Percentiles rank a stretch among this genome's conserved stretches.
phyloP scores from a whole-genome alignment of 2,329 filamentous ascomycete species.

The Neospermospora avenae region DNA sequence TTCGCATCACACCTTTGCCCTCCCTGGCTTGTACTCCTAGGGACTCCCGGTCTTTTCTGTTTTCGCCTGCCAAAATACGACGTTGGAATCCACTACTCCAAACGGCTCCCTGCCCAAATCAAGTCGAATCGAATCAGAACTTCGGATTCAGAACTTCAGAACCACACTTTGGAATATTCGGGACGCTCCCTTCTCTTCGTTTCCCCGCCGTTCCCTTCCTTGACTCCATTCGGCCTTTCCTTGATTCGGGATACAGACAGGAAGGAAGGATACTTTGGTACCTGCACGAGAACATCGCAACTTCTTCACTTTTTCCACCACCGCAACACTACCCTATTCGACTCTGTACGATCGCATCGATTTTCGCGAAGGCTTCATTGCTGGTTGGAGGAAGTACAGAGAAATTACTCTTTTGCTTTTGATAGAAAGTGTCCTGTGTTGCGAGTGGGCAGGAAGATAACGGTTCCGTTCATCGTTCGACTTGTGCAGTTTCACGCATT shows the following conservation, averaged over 20 bases:
- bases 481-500: conserved; percentile 27
- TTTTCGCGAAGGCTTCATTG: background rate
- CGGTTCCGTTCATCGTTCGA: conserved; percentile 10
- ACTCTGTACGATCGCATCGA: too few species aligned
- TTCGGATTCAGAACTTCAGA: too few species aligned
- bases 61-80: background rate
- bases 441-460: background rate
- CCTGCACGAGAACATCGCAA: background rate
- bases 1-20: too few species aligned
- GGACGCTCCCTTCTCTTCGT: background rate
- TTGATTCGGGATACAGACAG: background rate
- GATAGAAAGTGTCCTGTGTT: background rate
- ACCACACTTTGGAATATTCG: too few species aligned
- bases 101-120: background rate
- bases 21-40: background rate
- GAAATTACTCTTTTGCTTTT: too few species aligned
- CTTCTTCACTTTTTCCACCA: background rate
- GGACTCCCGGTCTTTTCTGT: too few species aligned
- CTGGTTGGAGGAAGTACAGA: conserved; percentile 2
- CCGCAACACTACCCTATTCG: background rate
- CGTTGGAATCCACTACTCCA: background rate
- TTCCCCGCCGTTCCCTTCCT: background rate
- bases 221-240: background rate
- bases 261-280: too few species aligned
- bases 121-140: background rate